Evolutionary conservation across 257 asterid species (phyloP).

Genomic region (Cruciata laevipes): DNA sequence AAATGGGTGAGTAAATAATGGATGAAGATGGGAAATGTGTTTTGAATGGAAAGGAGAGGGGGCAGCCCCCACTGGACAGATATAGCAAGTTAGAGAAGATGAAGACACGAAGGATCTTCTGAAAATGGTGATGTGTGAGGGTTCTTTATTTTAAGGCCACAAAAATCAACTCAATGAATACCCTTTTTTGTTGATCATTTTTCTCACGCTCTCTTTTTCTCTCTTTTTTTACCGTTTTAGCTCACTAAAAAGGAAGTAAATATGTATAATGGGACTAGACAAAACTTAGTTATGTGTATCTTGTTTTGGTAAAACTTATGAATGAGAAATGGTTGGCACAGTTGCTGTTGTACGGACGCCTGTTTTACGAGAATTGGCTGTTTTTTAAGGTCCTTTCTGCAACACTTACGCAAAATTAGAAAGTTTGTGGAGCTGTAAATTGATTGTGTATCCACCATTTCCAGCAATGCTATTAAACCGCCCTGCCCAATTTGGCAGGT

Average conservation of each 20-base stretch:
- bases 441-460: not conserved
- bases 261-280: not conserved
- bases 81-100: not conserved
- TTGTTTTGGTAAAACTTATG: constrained; percentile 24
- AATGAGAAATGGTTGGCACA: constrained; percentile 7
- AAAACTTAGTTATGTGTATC: constrained; percentile 1
- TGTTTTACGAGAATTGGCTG: not conserved
- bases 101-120: constrained; percentile 25
- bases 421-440: not conserved
- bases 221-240: constrained; percentile 14
- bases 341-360: not conserved
- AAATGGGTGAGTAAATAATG: not conserved
- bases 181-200: constrained; percentile 22
- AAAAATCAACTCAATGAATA: constrained; percentile 24
- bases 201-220: constrained; percentile 16
- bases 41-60: not conserved
- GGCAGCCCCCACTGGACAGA: not conserved
- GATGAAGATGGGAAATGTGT: not conserved
- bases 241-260: constrained; percentile 18
- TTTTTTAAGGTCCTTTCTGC: too few relatives aligned
- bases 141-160: constrained; percentile 49
- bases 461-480: not conserved
- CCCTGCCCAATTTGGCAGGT: not conserved
- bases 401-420: too few relatives aligned
- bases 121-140: constrained; percentile 26